Evolutionary conservation across 2,329 filamentous ascomycete genomes (phyloP).

Genomic region (Botryotinia narcissicola): DNA sequence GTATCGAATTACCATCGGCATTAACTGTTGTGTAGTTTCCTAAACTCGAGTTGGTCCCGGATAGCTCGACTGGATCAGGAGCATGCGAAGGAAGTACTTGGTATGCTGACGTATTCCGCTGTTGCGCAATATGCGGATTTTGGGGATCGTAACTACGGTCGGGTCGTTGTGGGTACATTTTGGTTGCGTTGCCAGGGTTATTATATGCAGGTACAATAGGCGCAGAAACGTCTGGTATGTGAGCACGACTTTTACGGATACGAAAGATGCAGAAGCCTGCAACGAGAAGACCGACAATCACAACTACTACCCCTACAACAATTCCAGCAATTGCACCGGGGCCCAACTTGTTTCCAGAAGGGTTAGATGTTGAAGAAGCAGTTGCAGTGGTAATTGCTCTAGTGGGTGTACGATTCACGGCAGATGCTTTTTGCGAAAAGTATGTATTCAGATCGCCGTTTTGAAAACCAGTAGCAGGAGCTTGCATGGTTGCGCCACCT

Average conservation of each 20-base stretch:
- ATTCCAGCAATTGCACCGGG: constrained; percentile 47
- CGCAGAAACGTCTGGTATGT: constrained; percentile 12
- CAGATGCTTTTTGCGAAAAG: constrained; percentile 50
- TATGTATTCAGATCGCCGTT: constrained; percentile 52
- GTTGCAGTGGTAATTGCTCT: constrained; percentile 36
- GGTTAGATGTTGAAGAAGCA: constrained; percentile 32
- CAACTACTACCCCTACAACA: constrained; percentile 39
- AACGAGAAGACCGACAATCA: not conserved
- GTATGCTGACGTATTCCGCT: not conserved
- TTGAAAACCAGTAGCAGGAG: constrained; percentile 50
- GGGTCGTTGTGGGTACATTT: constrained; percentile 18
- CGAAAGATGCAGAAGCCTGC: constrained; percentile 39
- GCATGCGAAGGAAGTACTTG: constrained; percentile 11
- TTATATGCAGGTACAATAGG: constrained; percentile 10
- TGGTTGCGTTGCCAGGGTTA: constrained; percentile 2
- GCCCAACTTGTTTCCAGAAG: constrained; percentile 31
- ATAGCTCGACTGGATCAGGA: constrained; percentile 3
- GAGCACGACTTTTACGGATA: constrained; percentile 1
- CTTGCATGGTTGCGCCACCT: constrained; percentile 53
- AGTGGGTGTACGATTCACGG: constrained; percentile 50
- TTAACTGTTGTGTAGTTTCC: not conserved
- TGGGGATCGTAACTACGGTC: constrained; percentile 22
- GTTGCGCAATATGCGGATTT: constrained; percentile 19
- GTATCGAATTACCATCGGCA: not conserved
- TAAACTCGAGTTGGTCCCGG: not conserved